Evolutionary conservation across 495 filamentous ascomycete species (phyloP).

Genomic region (Hyaloscypha finlandica): DNA sequence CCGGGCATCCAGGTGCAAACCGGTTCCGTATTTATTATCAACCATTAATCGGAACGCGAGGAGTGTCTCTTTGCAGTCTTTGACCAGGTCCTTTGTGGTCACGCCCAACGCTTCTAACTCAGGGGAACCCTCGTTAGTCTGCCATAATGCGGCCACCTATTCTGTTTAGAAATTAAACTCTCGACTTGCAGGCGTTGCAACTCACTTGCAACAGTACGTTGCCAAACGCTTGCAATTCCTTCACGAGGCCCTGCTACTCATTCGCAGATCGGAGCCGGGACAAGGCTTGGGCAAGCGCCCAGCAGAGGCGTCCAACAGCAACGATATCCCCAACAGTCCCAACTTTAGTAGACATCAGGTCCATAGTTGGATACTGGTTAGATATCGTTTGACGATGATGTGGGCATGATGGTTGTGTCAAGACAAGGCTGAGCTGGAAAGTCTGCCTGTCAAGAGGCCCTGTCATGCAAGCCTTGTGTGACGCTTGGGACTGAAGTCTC

Average conservation of each 20-base stretch:
- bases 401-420: neutral
- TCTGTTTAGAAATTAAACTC: too few species aligned
- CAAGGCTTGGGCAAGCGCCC: neutral
- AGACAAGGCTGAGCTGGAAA: neutral
- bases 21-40: constrained; percentile 17
- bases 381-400: too few species aligned
- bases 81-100: neutral
- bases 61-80: constrained; percentile 5
- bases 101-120: constrained; percentile 6
- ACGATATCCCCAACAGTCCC: too few species aligned
- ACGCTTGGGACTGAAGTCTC: neutral
- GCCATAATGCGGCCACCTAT: constrained; percentile 12
- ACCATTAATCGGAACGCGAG: constrained; percentile 13
- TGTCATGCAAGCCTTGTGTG: neutral
- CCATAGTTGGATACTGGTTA: too few species aligned
- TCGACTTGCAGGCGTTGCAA: too few species aligned
- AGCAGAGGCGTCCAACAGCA: too few species aligned
- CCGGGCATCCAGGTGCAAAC: neutral
- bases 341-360: too few species aligned
- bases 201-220: constrained; percentile 9
- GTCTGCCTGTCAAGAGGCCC: neutral
- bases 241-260: constrained; percentile 1
- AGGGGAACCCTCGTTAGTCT: constrained; percentile 14
- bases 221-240: constrained; percentile 9
- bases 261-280: neutral